A percentile compares a stretch with the other conserved stretches of the same genome.
phyloP scores from a whole-genome alignment of 116 monocot genomes.

The Cymodocea nodosa region DNA sequence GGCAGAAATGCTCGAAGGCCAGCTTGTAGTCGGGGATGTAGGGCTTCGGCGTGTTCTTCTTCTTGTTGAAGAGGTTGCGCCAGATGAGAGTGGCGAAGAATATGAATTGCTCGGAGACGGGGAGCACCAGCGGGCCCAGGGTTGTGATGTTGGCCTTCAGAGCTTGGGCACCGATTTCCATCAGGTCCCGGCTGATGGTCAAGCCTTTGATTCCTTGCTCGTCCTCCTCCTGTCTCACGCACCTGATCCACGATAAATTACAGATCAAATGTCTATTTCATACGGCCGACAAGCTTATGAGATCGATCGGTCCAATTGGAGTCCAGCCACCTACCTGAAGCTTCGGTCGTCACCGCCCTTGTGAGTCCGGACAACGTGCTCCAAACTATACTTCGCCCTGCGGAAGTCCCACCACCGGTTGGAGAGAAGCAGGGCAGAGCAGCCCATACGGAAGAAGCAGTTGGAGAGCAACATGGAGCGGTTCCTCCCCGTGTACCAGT shows the following conservation, averaged over 20 bases:
- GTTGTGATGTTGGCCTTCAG: slow-evolving; percentile 95
- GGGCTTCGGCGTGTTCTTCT: slow-evolving; percentile 22
- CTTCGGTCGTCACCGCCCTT: slow-evolving; percentile 88
- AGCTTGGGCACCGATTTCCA: slow-evolving; percentile 84
- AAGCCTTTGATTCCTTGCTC: slow-evolving; percentile 69
- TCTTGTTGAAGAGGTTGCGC: slow-evolving; percentile 34
- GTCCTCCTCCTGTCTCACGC: slow-evolving; percentile 87
- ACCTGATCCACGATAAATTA: slow-evolving; percentile 18
- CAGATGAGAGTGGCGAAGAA: slow-evolving; percentile 74
- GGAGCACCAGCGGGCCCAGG: slow-evolving; percentile 84
- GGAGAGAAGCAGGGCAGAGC: slow-evolving; percentile 82
- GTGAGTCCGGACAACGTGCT: slow-evolving; percentile 92
- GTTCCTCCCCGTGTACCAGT: slow-evolving; percentile 77
- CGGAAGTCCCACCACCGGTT: slow-evolving; percentile 75
- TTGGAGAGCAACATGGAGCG: slow-evolving; percentile 95
- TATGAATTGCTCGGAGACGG: slow-evolving; percentile 89
- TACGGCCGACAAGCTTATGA: no score
- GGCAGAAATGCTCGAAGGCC: slow-evolving; percentile 87
- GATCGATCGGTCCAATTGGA: no score
- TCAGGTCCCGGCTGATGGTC: slow-evolving; percentile 70
- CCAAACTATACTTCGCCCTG: slow-evolving; percentile 81
- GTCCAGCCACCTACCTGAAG: slow-evolving; percentile 45
- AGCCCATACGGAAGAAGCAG: slow-evolving; percentile 92
- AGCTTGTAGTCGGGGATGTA: slow-evolving; percentile 92
- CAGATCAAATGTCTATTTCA: no score